Conservation (phyloP, 1,139 yeast genomes). For the Blastobotrys indianensis region DNA sequence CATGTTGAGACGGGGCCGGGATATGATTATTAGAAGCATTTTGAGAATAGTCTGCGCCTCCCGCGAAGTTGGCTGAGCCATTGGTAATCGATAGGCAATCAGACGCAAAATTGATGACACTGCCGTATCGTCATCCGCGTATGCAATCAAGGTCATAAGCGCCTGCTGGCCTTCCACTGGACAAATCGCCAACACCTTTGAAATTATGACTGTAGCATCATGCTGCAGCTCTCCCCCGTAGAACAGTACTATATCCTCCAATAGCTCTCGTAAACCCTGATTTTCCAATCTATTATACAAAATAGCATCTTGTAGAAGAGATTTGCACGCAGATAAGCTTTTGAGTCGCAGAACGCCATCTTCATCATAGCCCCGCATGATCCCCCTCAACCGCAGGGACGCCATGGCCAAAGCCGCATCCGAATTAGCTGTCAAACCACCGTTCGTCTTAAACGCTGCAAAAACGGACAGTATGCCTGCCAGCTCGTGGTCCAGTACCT, state of each 20-base stretch:
- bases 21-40: slow-evolving; percentile 3
- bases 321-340: background rate
- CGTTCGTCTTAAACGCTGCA: background rate
- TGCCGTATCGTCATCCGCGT: background rate
- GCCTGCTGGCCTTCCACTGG: background rate
- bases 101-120: slow-evolving; percentile 1
- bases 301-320: background rate
- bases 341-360: background rate
- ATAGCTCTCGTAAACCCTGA: background rate
- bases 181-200: background rate
- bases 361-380: slow-evolving; percentile 5
- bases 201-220: background rate
- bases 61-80: no score
- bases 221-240: slow-evolving; percentile 3
- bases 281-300: background rate
- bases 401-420: background rate
- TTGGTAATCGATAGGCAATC: background rate
- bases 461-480: no score
- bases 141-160: slow-evolving; percentile 4
- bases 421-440: background rate
- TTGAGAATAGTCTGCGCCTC: background rate
- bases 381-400: slow-evolving; percentile 2
- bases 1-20: background rate
- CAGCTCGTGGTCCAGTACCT: background rate
- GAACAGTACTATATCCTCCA: slow-evolving; percentile 5